Evolutionary conservation across 805 yeast genomes (phyloP).

Genomic region (Jamesozyma hellenica): DNA sequence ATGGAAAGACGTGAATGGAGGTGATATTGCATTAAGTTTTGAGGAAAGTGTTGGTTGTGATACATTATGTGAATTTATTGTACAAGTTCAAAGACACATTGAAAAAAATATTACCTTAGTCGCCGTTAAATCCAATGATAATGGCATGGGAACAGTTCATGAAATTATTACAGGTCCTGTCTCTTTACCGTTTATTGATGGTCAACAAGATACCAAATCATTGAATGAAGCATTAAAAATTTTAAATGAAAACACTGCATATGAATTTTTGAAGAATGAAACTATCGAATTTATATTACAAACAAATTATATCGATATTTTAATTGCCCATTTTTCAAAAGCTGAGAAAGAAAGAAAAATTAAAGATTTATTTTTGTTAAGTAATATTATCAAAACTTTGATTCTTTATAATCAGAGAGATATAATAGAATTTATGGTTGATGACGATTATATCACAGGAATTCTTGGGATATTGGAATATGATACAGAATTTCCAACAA

Average conservation of each 20-base stretch:
- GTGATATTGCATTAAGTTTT: constrained; percentile 78
- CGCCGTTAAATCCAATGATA: constrained; percentile 45
- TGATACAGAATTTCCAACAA: constrained; percentile 76
- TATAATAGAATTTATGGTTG: constrained; percentile 47
- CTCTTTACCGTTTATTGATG: constrained; percentile 49
- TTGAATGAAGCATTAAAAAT: constrained; percentile 45
- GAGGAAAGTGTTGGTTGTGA: constrained; percentile 89
- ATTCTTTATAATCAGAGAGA: constrained; percentile 62
- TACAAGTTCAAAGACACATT: constrained; percentile 50
- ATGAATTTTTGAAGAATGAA: constrained; percentile 49
- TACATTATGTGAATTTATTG: constrained; percentile 68
- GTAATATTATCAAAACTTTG: constrained; percentile 63
- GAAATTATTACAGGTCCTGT: constrained; percentile 79
- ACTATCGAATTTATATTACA: constrained; percentile 48
- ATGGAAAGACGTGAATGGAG: constrained; percentile 69
- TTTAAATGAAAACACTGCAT: constrained; percentile 49
- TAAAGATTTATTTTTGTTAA: constrained; percentile 50
- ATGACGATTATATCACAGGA: constrained; percentile 44
- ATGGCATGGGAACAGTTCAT: constrained; percentile 44
- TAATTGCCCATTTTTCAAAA: constrained; percentile 43
- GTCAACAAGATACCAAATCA: constrained; percentile 36
- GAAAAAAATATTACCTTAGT: constrained; percentile 63
- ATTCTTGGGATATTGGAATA: constrained; percentile 77
- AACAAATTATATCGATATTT: constrained; percentile 40
- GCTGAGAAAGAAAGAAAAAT: constrained; percentile 48